These are phyloP conservation scores for Xylariales sp. DNA, from an alignment of 2,329 filamentous ascomycete species.

Conservation along the genomic window DNA sequence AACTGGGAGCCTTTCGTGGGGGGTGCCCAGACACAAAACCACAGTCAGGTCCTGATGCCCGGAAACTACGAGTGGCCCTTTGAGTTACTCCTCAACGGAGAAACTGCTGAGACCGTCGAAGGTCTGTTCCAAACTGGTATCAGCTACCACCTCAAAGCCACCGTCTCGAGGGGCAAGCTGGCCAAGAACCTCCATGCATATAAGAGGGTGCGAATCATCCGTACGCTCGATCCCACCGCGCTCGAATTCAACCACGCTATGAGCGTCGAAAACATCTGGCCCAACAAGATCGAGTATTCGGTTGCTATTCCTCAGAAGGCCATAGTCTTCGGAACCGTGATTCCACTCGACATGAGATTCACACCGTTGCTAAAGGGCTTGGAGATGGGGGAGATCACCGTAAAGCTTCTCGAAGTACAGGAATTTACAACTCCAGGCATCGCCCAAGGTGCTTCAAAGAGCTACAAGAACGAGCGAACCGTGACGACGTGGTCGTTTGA, in stretches of 20 bases:
- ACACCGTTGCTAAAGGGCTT: slow-evolving; percentile 87
- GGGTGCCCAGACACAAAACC: slow-evolving; percentile 46
- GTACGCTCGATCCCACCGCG: slow-evolving; percentile 71
- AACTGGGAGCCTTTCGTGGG: slow-evolving; percentile 65
- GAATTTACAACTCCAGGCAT: slow-evolving; percentile 55
- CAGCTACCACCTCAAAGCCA: slow-evolving; percentile 87
- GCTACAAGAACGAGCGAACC: slow-evolving; percentile 60
- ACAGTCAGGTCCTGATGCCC: slow-evolving; percentile 56
- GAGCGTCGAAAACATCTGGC: slow-evolving; percentile 97
- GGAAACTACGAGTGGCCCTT: slow-evolving; percentile 86
- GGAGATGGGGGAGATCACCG: slow-evolving; percentile 75
- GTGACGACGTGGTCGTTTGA: slow-evolving; percentile 57
- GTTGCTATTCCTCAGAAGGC: slow-evolving; percentile 92
- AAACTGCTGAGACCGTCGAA: slow-evolving; percentile 82
- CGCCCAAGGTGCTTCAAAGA: slow-evolving; percentile 37
- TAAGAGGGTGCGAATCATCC: slow-evolving; percentile 73
- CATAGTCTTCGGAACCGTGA: slow-evolving; percentile 84
- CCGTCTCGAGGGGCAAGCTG: slow-evolving; percentile 81
- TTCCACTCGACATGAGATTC: slow-evolving; percentile 81
- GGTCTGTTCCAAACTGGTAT: slow-evolving; percentile 82
- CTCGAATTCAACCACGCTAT: slow-evolving; percentile 81
- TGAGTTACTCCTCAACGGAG: slow-evolving; percentile 66
- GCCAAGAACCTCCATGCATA: slow-evolving; percentile 79
- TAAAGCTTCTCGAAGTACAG: slow-evolving; percentile 75
- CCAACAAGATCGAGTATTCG: slow-evolving; percentile 95